These are phyloP conservation scores for Elongisporangium prolatum DNA, from an alignment of 352 stramenopile genomes.

Conservation along the genomic window DNA sequence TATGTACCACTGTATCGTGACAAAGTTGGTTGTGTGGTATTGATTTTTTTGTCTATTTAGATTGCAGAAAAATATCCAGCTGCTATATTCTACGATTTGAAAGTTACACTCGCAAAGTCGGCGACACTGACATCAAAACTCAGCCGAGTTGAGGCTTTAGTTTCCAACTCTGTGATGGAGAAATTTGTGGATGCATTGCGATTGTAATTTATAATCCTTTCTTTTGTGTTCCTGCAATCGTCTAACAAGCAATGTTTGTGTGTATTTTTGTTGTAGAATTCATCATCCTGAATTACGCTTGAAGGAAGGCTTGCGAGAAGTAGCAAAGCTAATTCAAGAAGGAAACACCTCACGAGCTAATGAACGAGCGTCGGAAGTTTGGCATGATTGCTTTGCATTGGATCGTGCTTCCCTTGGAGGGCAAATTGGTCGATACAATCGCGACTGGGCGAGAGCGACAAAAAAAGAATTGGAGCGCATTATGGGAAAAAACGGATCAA, in stretches of 20 bases:
- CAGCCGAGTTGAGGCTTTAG: slow-evolving; percentile 33
- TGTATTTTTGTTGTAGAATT: slow-evolving; percentile 29
- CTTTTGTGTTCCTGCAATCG: background rate
- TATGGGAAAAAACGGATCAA: slow-evolving; percentile 55
- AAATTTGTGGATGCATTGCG: slow-evolving; percentile 76
- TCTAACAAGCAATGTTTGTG: slow-evolving; percentile 8
- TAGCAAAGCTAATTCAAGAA: slow-evolving; percentile 58
- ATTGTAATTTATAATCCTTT: slow-evolving; percentile 33
- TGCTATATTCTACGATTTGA: slow-evolving; percentile 83
- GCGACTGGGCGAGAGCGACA: slow-evolving; percentile 51
- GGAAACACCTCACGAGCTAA: slow-evolving; percentile 27
- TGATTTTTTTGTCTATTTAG: slow-evolving; percentile 16
- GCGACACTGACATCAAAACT: slow-evolving; percentile 24
- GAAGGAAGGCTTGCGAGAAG: slow-evolving; percentile 71
- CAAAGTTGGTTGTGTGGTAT: background rate
- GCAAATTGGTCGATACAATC: slow-evolving; percentile 75
- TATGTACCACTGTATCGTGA: slow-evolving; percentile 10
- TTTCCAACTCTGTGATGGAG: slow-evolving; percentile 73
- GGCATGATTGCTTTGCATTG: slow-evolving; percentile 58
- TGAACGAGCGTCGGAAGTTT: slow-evolving; percentile 32
- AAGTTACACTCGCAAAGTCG: slow-evolving; percentile 46
- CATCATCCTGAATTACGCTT: slow-evolving; percentile 77
- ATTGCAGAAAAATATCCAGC: slow-evolving; percentile 68
- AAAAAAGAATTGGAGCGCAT: slow-evolving; percentile 67
- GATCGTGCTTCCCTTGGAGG: slow-evolving; percentile 43